Percentiles rank a stretch among this genome's conserved stretches.
phyloP scores from a whole-genome alignment of 2,329 filamentous ascomycete species.

The Helotiales sp. region DNA sequence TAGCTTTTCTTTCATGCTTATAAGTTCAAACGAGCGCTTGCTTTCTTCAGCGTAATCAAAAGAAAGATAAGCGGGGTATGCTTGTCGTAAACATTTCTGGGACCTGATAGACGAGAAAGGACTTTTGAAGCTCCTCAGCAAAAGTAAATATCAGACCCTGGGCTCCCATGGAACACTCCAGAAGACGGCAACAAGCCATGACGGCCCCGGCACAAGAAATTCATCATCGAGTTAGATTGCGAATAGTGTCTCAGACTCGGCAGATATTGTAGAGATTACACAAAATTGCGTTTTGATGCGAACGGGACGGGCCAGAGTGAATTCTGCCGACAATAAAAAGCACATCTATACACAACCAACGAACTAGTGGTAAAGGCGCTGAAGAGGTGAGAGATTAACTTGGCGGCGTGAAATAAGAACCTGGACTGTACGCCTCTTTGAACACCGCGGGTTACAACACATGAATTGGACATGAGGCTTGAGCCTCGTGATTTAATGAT shows the following conservation, averaged over 20 bases:
- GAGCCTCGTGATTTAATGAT: not conserved
- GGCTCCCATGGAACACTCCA: not conserved
- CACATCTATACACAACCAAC: not conserved
- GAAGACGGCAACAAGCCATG: not conserved
- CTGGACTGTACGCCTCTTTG: not conserved
- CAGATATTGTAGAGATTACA: too few relatives aligned
- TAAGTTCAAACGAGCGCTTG: too few relatives aligned
- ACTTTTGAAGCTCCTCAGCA: not conserved
- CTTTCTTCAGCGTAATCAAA: too few relatives aligned
- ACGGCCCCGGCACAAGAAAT: not conserved
- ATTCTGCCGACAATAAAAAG: not conserved
- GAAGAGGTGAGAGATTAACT: not conserved
- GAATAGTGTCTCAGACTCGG: not conserved
- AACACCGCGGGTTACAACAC: not conserved
- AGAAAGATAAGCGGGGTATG: too few relatives aligned
- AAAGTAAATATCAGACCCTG: constrained; percentile 2
- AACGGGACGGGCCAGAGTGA: constrained; percentile 7
- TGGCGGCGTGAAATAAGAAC: not conserved
- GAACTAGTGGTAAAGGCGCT: not conserved
- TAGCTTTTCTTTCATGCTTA: too few relatives aligned
- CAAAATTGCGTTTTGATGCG: too few relatives aligned
- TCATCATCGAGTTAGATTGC: not conserved
- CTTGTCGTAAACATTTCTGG: too few relatives aligned
- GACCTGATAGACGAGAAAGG: not conserved
- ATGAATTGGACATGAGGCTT: constrained; percentile 1